Evolutionary conservation across 2,329 filamentous ascomycete genomes (phyloP).

Genomic region (Nannizzia gypsea): DNA sequence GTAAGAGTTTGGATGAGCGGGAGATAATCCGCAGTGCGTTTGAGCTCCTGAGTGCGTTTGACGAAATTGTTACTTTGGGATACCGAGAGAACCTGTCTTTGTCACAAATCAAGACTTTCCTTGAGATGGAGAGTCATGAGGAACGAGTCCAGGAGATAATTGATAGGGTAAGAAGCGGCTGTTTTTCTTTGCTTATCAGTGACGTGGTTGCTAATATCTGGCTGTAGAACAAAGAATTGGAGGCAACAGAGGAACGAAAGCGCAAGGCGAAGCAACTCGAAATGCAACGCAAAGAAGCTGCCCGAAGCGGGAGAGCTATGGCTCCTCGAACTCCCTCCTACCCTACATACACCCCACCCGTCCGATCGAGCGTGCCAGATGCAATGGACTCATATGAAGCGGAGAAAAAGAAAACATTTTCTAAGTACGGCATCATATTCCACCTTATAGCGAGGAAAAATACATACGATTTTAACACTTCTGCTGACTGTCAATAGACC

Average conservation of each 20-base stretch:
- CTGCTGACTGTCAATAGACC: conserved; percentile 29
- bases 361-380: conserved; percentile 60
- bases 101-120: conserved; percentile 95
- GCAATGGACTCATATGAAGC: conserved; percentile 87
- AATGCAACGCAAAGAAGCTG: conserved; percentile 94
- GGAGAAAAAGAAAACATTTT: conserved; percentile 85
- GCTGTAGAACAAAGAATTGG: conserved; percentile 85
- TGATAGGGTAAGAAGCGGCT: conserved; percentile 54
- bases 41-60: conserved; percentile 90
- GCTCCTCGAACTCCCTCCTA: conserved; percentile 69
- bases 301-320: conserved; percentile 56
- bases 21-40: conserved; percentile 94
- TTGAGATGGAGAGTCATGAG: conserved; percentile 99
- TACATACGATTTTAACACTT: neutral
- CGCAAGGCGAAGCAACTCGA: conserved; percentile 97
- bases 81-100: conserved; percentile 95
- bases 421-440: conserved; percentile 49
- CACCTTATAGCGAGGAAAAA: neutral
- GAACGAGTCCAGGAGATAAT: conserved; percentile 99
- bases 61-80: conserved; percentile 89
- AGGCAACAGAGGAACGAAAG: conserved; percentile 96
- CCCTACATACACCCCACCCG: conserved; percentile 74
- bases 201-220: conserved; percentile 17
- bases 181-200: conserved; percentile 1
- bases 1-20: conserved; percentile 88